phyloP scores from a whole-genome alignment of 1,284 basidiomycete genomes.

The Cryptococcus deneoformans region DNA sequence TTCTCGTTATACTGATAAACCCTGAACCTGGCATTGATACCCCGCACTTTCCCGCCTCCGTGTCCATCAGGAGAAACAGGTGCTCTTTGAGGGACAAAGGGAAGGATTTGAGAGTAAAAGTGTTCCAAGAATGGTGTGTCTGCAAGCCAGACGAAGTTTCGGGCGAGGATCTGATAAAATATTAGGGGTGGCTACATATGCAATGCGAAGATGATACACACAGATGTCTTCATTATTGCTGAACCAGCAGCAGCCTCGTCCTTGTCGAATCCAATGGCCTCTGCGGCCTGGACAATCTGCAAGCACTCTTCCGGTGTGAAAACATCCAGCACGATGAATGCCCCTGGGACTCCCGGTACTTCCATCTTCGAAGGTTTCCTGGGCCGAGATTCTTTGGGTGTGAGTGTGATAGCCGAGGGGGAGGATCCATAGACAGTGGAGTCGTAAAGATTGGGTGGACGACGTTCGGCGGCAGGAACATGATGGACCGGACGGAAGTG shows the following conservation, averaged over 20 bases:
- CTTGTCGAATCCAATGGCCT: constrained; percentile 54
- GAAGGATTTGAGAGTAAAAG: constrained; percentile 52
- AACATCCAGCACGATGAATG: constrained; percentile 55
- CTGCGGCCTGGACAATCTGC: constrained; percentile 52
- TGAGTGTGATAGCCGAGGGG: constrained; percentile 50
- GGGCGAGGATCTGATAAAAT: constrained; percentile 47
- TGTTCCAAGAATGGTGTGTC: constrained; percentile 52
- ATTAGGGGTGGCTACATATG: not conserved
- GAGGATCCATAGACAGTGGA: constrained; percentile 54
- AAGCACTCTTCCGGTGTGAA: constrained; percentile 54
- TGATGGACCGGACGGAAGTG: constrained; percentile 37
- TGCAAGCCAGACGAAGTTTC: constrained; percentile 59
- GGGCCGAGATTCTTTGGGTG: constrained; percentile 32
- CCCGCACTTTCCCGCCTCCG: constrained; percentile 53
- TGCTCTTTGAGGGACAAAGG: constrained; percentile 48
- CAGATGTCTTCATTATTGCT: constrained; percentile 52
- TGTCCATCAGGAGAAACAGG: constrained; percentile 33
- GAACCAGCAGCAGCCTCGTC: constrained; percentile 56
- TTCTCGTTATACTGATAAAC: constrained; percentile 56
- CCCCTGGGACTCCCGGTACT: constrained; percentile 53
- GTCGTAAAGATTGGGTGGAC: constrained; percentile 56
- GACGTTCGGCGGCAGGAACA: constrained; percentile 48
- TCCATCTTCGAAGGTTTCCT: constrained; percentile 22
- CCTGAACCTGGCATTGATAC: constrained; percentile 56
- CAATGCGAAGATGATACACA: constrained; percentile 19